Evolutionary conservation across 331 rosid species (phyloP).

Genomic region (Pyrus hybrid): DNA sequence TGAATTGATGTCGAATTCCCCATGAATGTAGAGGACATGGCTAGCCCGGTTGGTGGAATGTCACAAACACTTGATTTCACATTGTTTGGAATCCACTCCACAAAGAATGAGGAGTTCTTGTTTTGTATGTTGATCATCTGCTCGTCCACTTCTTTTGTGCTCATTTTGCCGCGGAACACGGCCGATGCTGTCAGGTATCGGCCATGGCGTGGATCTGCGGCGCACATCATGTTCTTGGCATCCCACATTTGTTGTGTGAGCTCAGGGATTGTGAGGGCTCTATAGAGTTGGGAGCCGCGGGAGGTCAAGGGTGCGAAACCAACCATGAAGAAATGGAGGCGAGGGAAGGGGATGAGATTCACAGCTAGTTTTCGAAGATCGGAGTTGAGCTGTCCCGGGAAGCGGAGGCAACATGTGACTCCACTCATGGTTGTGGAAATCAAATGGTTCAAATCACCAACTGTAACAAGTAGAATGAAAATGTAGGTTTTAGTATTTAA

Average conservation of each 20-base stretch:
- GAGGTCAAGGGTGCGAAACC: conserved; percentile 86
- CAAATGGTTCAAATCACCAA: conserved; percentile 88
- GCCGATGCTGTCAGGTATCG: conserved; percentile 84
- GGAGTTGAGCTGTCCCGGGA: conserved; percentile 83
- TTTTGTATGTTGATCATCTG: conserved; percentile 78
- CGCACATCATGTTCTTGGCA: conserved; percentile 18
- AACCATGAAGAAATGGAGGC: conserved; percentile 83
- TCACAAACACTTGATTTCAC: conserved; percentile 87
- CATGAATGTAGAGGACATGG: conserved; percentile 83
- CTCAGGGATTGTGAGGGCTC: conserved; percentile 75
- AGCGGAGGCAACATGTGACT: conserved; percentile 84
- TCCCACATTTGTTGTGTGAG: conserved; percentile 92
- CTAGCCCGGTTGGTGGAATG: conserved; percentile 65
- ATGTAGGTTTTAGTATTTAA: neutral
- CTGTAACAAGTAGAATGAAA: conserved; percentile 24
- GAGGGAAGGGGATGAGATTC: conserved; percentile 81
- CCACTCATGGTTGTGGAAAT: conserved; percentile 94
- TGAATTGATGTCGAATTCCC: conserved; percentile 84
- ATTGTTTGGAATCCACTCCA: conserved; percentile 85
- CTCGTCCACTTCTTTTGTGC: conserved; percentile 29
- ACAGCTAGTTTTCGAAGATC: conserved; percentile 71
- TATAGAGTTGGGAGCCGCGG: conserved; percentile 59
- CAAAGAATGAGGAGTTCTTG: conserved; percentile 82
- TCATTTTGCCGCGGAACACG: conserved; percentile 83
- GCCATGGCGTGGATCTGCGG: conserved; percentile 1